Conservation (phyloP, 306 rosid species). For the Acmispon strigosus region DNA sequence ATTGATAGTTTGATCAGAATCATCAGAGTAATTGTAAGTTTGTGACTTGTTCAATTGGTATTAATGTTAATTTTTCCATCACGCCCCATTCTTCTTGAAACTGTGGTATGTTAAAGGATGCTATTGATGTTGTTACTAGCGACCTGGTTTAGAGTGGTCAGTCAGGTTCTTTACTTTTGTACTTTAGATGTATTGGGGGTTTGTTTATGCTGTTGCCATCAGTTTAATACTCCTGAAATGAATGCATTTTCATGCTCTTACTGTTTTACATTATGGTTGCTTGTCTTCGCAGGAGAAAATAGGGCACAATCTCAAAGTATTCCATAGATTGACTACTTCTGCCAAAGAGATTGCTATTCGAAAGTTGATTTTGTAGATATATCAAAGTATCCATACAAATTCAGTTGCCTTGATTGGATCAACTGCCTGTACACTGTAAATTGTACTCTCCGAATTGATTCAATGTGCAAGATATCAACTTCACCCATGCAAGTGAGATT, state of each 20-base stretch:
- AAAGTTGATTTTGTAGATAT: slow-evolving; percentile 36
- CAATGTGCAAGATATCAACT: neutral
- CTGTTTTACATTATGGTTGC: neutral
- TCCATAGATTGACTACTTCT: slow-evolving; percentile 68
- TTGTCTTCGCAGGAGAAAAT: slow-evolving; percentile 61
- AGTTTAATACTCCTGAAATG: neutral
- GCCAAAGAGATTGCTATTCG: slow-evolving; percentile 72
- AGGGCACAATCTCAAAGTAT: slow-evolving; percentile 79
- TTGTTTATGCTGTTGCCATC: neutral
- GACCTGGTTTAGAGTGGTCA: neutral
- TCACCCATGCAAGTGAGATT: neutral
- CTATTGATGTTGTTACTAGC: neutral
- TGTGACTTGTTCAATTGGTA: neutral
- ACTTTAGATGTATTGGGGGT: neutral
- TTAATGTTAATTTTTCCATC: neutral
- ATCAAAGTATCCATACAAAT: neutral
- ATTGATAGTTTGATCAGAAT: neutral
- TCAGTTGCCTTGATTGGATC: neutral
- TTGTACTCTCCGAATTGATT: neutral
- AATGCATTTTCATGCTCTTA: neutral
- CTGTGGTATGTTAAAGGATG: neutral
- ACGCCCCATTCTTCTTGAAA: neutral
- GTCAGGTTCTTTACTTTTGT: neutral
- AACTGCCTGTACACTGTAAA: neutral
- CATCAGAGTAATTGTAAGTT: neutral